Evolutionary conservation across 495 filamentous ascomycete genomes (phyloP).

Genomic region (Neurospora sp.): DNA sequence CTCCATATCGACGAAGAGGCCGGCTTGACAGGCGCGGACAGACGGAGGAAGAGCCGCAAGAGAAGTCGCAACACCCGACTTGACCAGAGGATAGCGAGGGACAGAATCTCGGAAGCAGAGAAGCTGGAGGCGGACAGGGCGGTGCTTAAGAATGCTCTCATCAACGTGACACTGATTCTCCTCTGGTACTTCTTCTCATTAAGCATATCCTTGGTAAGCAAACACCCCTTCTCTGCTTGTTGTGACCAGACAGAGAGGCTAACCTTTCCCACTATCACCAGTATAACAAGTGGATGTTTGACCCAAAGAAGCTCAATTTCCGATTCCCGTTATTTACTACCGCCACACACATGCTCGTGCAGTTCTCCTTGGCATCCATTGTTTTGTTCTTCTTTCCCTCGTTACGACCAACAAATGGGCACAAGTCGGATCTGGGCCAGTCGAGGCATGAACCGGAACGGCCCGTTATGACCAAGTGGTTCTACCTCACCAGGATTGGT

Average conservation of each 20-base stretch:
- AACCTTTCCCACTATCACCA: constrained; percentile 18
- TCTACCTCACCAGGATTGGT: constrained; percentile 86
- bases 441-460: constrained; percentile 45
- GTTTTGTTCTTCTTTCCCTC: constrained; percentile 78
- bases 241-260: neutral
- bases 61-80: constrained; percentile 56
- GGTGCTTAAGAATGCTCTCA: constrained; percentile 53
- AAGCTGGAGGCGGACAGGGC: constrained; percentile 59
- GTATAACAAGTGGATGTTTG: constrained; percentile 99
- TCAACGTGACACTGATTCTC: constrained; percentile 68
- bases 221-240: neutral
- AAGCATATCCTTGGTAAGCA: constrained; percentile 82
- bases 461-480: constrained; percentile 80
- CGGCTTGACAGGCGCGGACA: constrained; percentile 65
- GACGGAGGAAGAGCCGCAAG: constrained; percentile 52
- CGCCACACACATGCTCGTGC: constrained; percentile 89
- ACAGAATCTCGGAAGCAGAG: constrained; percentile 49
- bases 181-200: constrained; percentile 94
- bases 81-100: constrained; percentile 61
- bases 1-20: constrained; percentile 85
- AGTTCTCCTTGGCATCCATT: constrained; percentile 72
- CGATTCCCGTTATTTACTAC: constrained; percentile 95
- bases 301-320: constrained; percentile 72
- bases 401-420: constrained; percentile 56
- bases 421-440: constrained; percentile 36